Base-by-base conservation (phyloP, 2,329 filamentous ascomycete species). In the Curvularia sp. region DNA sequence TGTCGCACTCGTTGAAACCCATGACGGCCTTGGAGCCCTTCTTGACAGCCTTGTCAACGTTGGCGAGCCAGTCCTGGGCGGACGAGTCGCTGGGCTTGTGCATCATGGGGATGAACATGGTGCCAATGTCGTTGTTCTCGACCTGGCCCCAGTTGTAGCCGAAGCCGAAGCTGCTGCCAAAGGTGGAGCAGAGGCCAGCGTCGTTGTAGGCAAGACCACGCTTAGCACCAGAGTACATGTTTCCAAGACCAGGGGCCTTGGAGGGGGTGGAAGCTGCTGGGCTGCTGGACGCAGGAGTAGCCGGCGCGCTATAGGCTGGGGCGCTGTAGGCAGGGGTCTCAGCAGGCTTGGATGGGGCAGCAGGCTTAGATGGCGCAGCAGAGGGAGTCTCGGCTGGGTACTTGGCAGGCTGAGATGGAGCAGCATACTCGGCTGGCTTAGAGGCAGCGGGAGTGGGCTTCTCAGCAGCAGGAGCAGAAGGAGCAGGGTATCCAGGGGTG, bases 181-280 rank as follows among this genome's bases (percentile, higher is more conserved):
- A 88, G 62, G 76, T 68, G 54, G 80, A 77, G 73, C 84, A 82
- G 35, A 89, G 79, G 28, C 65, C 67, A 55, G 81, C 81, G 31
- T 85, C 79, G 77, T 91, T 90, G 84, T 88, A 92, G 50, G 85
- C 85, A 49, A 91, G 77, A 77, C 89, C 89, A 73, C 88, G 87
- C 85, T 90, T 89, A 68, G 75, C 73, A 53, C 72, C 73, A 26
- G 67, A 72, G 69, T 72, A 70, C 33, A 68, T 63, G 41, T 68
- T 68, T 20, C 67, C 62, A 43, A 60, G 47, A n/a, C 62, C 62
- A 44, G 69, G 57, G 20, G 58, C 55, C 24, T 63, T 55, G 24
- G 70, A 53, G 12, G 64, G 49, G 6, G 24, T 18, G 28, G 68
- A 64, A 20, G 68, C 58, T 13, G 56, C 61, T 38, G 63, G 49